Base-by-base conservation (phyloP, 75 land plant genomes). In the Isoetes taiwanensis region DNA sequence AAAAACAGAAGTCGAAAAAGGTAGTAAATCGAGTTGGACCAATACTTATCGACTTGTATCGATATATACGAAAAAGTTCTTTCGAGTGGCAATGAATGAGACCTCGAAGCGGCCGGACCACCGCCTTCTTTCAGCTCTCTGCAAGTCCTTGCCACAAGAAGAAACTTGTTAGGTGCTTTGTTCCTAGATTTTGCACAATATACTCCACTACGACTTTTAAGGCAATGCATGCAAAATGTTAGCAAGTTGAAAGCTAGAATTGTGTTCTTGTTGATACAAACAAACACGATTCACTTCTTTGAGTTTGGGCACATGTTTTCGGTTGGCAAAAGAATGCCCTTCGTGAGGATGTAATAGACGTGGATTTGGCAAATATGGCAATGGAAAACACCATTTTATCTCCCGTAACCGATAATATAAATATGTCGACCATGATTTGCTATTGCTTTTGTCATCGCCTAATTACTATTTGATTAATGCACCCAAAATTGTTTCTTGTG, bases 401-500 rank as follows among this genome's bases (percentile, higher is more conserved):
- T n/a, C n/a, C n/a, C n/a, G n/a, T n/a, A n/a, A n/a, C n/a, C n/a
- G n/a, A n/a, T n/a, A n/a, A n/a, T n/a, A n/a, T n/a, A n/a, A n/a
- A n/a, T n/a, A n/a, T n/a, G n/a, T n/a, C n/a, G 62, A 77, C 31
- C 62, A 73, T 14, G 79, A 70, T 0, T 54, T 64, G 33, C 12
- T 84, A 53, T 43, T 78, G 28, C 77, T 84, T 58, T 43, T 87
- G 29, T 88, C 88, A 34, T 60, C 79, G 69, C 75, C 81, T 28
- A 59, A 72, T 43, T 62, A 56, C 28, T 83, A 59, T 48, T n/a
- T n/a, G n/a, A n/a, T n/a, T n/a, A n/a, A n/a, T n/a, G n/a, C n/a
- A n/a, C n/a, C n/a, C n/a, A n/a, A n/a, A n/a, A n/a, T n/a, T n/a
- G n/a, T n/a, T n/a, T n/a, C n/a, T n/a, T n/a, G n/a, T n/a, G n/a